These are phyloP conservation scores for Pichia sp. DNA, from an alignment of 1,139 yeast genomes.

Conservation along the genomic window DNA sequence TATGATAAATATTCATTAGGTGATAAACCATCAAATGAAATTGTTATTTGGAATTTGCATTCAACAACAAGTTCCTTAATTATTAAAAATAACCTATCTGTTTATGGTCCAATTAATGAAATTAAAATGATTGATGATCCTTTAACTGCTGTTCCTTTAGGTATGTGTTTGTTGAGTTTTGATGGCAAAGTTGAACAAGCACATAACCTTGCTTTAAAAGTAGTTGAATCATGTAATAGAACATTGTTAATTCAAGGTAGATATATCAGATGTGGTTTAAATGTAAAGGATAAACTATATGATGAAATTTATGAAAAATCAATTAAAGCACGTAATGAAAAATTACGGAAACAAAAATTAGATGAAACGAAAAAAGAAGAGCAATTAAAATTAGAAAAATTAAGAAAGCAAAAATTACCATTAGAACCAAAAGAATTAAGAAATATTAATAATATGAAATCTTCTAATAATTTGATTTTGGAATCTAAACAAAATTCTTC, in stretches of 20 bases:
- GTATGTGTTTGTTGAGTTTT: constrained; percentile 61
- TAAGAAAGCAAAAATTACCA: constrained; percentile 5
- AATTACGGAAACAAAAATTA: constrained; percentile 14
- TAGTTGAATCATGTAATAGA: constrained; percentile 31
- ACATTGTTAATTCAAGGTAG: constrained; percentile 24
- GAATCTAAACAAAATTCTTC: no score
- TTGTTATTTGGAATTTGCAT: constrained; percentile 63
- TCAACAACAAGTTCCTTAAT: constrained; percentile 42
- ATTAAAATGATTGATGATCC: constrained; percentile 66
- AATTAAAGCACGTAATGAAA: constrained; percentile 20
- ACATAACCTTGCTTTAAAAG: constrained; percentile 41
- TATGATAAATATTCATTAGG: constrained; percentile 73
- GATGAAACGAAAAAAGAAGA: constrained; percentile 17
- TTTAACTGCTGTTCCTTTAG: constrained; percentile 71
- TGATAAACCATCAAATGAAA: constrained; percentile 63
- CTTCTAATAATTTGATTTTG: no score
- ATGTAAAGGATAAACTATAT: constrained; percentile 20
- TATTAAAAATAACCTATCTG: constrained; percentile 48
- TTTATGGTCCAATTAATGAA: constrained; percentile 56
- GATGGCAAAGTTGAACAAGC: constrained; percentile 55
- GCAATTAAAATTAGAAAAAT: constrained; percentile 10
- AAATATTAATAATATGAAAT: not conserved
- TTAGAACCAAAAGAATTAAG: constrained; percentile 3
- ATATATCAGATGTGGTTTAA: constrained; percentile 25
- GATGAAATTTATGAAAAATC: constrained; percentile 22